These are phyloP conservation scores for Camelina hispida DNA, from an alignment of 345 rosid species.

Conservation along the genomic window DNA sequence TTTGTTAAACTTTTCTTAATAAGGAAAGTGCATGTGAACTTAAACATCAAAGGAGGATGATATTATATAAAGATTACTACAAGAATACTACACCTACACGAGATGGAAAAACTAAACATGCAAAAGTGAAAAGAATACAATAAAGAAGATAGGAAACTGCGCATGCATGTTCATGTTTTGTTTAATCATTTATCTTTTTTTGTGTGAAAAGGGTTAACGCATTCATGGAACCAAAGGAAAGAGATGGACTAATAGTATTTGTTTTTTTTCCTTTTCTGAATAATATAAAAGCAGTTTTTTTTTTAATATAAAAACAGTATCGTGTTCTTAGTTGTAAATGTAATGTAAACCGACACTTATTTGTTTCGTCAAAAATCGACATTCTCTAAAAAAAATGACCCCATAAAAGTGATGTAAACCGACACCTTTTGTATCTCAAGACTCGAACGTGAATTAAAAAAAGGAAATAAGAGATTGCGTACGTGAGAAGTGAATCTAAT, in stretches of 20 bases:
- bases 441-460: background rate
- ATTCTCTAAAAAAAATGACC: background rate
- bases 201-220: background rate
- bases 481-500: conserved; percentile 29
- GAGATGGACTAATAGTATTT: background rate
- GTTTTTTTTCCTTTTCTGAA: background rate
- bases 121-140: conserved; percentile 14
- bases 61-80: conserved; percentile 17
- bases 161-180: conserved; percentile 38
- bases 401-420: background rate
- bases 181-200: conserved; percentile 4
- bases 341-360: conserved; percentile 12
- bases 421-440: background rate
- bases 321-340: conserved; percentile 16
- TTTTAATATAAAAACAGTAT: background rate
- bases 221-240: conserved; percentile 16
- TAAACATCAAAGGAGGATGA: background rate
- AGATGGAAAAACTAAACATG: conserved; percentile 30
- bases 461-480: conserved; percentile 28
- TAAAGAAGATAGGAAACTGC: conserved; percentile 30
- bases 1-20: conserved; percentile 25
- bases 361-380: conserved; percentile 9
- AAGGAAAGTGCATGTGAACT: conserved; percentile 25
- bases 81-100: conserved; percentile 5
- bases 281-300: too few relatives aligned